Evolutionary conservation across 108 stramenopile genomes (phyloP).

Genomic region (Fragilaria crotonensis): DNA sequence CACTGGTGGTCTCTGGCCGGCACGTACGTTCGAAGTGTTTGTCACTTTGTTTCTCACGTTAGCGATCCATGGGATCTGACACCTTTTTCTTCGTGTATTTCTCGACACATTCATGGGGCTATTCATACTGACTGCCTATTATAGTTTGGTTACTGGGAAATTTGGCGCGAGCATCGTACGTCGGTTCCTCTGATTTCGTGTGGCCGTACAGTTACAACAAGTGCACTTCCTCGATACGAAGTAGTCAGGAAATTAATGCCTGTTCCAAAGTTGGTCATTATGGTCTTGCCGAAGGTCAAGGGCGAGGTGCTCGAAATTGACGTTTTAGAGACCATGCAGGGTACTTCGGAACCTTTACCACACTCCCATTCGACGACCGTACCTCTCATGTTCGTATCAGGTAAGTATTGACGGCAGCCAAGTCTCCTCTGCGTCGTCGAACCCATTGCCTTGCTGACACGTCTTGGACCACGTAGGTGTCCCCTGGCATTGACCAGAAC

Average conservation of each 20-base stretch:
- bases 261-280: constrained; percentile 77
- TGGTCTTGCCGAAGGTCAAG: constrained; percentile 55
- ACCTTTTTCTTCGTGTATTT: too few species aligned
- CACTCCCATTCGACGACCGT: constrained; percentile 75
- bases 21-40: constrained; percentile 46
- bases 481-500: constrained; percentile 40
- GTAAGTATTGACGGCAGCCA: constrained; percentile 11
- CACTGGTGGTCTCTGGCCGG: constrained; percentile 85
- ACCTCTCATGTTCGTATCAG: constrained; percentile 79
- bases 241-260: constrained; percentile 70
- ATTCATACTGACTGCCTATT: neutral
- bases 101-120: too few species aligned
- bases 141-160: constrained; percentile 86
- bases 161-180: constrained; percentile 84
- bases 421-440: neutral
- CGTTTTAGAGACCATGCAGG: constrained; percentile 87
- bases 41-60: too few species aligned
- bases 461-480: constrained; percentile 2
- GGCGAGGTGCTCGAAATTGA: constrained; percentile 87
- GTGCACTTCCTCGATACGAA: constrained; percentile 55
- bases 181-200: constrained; percentile 80
- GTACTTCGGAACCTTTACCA: constrained; percentile 46
- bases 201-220: constrained; percentile 89
- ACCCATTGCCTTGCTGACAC: neutral
- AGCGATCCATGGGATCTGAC: too few species aligned